Evolutionary conservation across 2,329 filamentous ascomycete species (phyloP), one percentile per base, ranked within the genome.

Genomic region (Pseudonectria buxi): DNA sequence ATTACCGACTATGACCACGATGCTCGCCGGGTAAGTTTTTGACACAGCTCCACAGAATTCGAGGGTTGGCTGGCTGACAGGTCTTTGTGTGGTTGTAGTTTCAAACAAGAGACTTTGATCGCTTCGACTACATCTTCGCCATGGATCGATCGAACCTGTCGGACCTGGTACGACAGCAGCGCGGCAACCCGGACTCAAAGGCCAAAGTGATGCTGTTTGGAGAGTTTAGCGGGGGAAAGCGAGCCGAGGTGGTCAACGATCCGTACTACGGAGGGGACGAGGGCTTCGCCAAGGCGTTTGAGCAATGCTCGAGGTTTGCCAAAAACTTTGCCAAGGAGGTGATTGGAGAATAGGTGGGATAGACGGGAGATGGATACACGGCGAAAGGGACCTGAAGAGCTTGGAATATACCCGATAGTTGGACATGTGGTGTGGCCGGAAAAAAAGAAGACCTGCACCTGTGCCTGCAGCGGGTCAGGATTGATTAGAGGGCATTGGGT

Each of bases 41-140:
- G 30, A 15, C 13, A 22, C 14, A 9, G 18, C 18, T 9, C 9
- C 18, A 5, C 9, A 22, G 18, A 22, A 9, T 22, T 22, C 9
- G 18, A 9, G 18, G 9, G 9, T 22, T 22, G 18, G 18, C 5
- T 22, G 9, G 18, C 18, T 15, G 5, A 10, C 6, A 9, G 18
- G 18, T 9, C 18, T 22, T 22, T 22, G 18, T 9, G 18, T 9
- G 18, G 7, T 4, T 28, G 14, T 37, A 78, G 73, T 59, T 81
- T 32, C 63, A 65, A 4, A 62, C 69, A 1, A 72, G 74, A 33
- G 92, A 98, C 62, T 94, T 96, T 51, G 67, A 79, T 37, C 71
- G 74, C 12, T 96, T 95, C 55, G 87, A 96, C 62, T 96, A 94
- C 63, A 80, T 98, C 41, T 80, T 98, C 38, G 89, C 86, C 41